Evolutionary conservation across 2,329 filamentous ascomycete species (phyloP), one percentile per base, ranked within the genome.

Genomic region (Microdochium nivale): DNA sequence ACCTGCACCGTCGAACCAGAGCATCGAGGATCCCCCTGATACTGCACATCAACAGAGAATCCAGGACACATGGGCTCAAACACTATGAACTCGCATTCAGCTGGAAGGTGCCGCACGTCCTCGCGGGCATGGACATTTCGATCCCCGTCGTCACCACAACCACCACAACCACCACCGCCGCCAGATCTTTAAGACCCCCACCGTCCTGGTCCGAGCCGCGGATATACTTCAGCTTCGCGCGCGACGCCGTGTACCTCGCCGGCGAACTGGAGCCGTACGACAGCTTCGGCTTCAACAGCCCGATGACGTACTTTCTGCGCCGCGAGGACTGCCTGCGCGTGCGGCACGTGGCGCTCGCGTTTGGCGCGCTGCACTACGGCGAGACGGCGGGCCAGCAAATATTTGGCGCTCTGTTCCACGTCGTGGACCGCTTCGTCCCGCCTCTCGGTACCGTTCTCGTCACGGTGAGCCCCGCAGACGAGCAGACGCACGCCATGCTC

Each of bases 231-330:
- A 72, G 75, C 63, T 78, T 73, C 59, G 59, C 52, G 24, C 62
- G 63, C 25, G 75, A 78, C 64, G 65, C 69, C n/a, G 63, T 78
- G 25, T 70, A 75, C 53, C 67, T 78, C 40, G 62, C 68, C 1
- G 75, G 75, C 50, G 72, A 76, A 59, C 65, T 78, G 11, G 73
- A 77, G 64, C 71, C 73, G 13, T 70, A 67, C 60, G 71, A 76
- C 56, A 63, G 59, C 43, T 70, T 70, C 63, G 74, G 73, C 25
- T 71, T 75, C 66, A 73, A 70, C 64, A 65, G 66, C 49, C 73
- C 75, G 25, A 72, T 76, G 71, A 68, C 71, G 47, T 75, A 77
- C 58, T 78, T 77, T 58, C 54, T 78, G 21, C 59, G 62, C 16
- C 59, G 61, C n/a, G 64, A 68, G 51, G 74, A 77, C 59, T 69